Evolutionary conservation across 2,329 filamentous ascomycete species (phyloP), one percentile per base, ranked within the genome.

Genomic region (Thelonectria blattea): DNA sequence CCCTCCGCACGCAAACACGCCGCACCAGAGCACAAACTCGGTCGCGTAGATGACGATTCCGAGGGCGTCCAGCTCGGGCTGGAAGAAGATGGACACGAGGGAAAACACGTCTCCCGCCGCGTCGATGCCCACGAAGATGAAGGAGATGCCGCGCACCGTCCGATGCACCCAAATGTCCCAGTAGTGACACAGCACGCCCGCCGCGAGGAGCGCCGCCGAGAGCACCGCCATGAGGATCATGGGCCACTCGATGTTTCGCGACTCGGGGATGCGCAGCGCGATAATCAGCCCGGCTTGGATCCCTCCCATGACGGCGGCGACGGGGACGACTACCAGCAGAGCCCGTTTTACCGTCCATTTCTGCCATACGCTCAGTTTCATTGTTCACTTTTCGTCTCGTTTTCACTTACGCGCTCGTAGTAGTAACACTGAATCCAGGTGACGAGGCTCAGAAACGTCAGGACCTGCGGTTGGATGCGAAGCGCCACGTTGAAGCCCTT

Each of bases 61-160:
- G 0, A 90, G 73, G 1, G 88, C 70, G 67, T 90, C 85, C 3
- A 88, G 68, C 17, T 76, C 75, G 0, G 80, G 78, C 69, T 89
- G 82, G 63, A 89, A 90, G 43, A 89, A 76, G 15, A 91, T 78
- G 0, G 88, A 89, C 3, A 88, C 71, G 0, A 91, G 75, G 0
- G 88, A 91, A 55, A 88, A 88, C 3, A 91, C 71, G 71, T 91
- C 89, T 0, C 89, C 89, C 0, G 85, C 79, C 0, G 88, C 89
- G 73, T 91, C 89, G 45, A 91, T 88, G 1, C 79, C 85, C 0
- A 90, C 88, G 65, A 92, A 92, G 2, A 90, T 76, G 72, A 91
- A 91, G 1, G 88, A 90, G 41, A 91, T 91, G 8, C 89, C 88
- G 14, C 87, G 80, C 2, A 91, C 88, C 0, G 88, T 90, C 7